Percentiles rank a stretch among this genome's conserved stretches.
Evolutionary conservation across 176 grass and related monocot genomes (phyloP).

Genomic region (Chloris gayana): DNA sequence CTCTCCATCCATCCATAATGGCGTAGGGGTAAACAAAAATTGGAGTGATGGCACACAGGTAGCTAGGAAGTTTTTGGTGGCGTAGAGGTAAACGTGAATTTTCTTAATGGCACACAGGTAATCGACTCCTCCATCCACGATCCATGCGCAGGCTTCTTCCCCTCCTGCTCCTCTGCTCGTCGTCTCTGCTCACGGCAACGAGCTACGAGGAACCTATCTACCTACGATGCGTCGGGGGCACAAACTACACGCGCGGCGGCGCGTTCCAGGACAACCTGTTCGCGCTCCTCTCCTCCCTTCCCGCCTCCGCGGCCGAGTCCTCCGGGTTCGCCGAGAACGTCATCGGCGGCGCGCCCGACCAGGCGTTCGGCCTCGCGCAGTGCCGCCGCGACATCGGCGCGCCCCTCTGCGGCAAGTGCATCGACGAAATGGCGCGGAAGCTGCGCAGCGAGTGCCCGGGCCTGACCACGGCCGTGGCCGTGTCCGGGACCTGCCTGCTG

Average conservation of each 20-base stretch:
- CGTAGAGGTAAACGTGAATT: no score
- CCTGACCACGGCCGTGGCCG: not conserved
- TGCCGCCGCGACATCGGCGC: constrained; percentile 48
- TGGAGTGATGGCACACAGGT: no score
- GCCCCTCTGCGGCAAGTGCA: constrained; percentile 33
- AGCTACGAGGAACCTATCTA: constrained; percentile 4
- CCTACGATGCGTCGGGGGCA: not conserved
- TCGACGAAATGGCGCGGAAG: not conserved
- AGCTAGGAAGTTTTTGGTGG: no score
- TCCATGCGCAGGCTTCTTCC: no score
- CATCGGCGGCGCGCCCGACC: constrained; percentile 18
- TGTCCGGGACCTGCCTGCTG: constrained; percentile 44
- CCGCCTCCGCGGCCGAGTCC: not conserved
- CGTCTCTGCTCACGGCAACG: no score
- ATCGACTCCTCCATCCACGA: no score
- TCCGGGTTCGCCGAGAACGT: constrained; percentile 38
- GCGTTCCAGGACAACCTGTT: constrained; percentile 58
- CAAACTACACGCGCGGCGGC: constrained; percentile 48
- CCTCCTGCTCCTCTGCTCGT: no score
- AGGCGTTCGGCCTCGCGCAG: constrained; percentile 56
- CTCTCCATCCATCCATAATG: no score
- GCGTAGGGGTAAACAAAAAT: no score
- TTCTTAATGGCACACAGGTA: no score
- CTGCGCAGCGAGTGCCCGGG: constrained; percentile 17
- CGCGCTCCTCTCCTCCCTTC: constrained; percentile 41